Conservation (phyloP, 140 eudicot genomes). For the Senecio squalidus region DNA sequence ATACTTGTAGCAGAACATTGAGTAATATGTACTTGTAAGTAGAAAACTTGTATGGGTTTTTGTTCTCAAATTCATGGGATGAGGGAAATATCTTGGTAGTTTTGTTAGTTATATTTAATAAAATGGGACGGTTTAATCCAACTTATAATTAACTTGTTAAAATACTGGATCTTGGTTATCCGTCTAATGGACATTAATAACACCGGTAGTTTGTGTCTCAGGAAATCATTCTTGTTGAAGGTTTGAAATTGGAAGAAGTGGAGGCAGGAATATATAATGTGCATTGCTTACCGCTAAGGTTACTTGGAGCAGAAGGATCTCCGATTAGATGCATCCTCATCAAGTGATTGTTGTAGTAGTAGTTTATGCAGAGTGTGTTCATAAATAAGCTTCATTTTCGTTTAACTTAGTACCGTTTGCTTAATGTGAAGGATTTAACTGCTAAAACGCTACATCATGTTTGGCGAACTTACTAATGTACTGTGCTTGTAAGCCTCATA, state of each 20-base stretch:
- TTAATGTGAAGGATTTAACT: too few species aligned
- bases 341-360: not conserved
- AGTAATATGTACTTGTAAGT: too few species aligned
- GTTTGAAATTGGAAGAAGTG: slow-evolving; percentile 43
- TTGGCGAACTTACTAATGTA: too few species aligned
- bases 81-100: too few species aligned
- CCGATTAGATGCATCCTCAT: slow-evolving; percentile 58
- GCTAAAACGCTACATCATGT: too few species aligned
- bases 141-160: not conserved
- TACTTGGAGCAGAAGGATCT: slow-evolving; percentile 52
- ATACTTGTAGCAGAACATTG: too few species aligned
- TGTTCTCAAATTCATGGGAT: too few species aligned
- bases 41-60: too few species aligned
- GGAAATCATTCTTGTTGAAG: slow-evolving; percentile 69
- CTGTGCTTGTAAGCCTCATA: too few species aligned
- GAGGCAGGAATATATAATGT: slow-evolving; percentile 46
- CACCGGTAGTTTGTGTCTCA: slow-evolving; percentile 9
- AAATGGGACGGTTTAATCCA: not conserved
- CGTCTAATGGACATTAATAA: not conserved
- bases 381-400: not conserved
- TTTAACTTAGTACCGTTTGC: not conserved
- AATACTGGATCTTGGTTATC: not conserved
- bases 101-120: not conserved
- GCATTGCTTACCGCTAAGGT: slow-evolving; percentile 53
- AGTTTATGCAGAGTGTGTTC: not conserved